phyloP scores from a whole-genome alignment of 192 early-diverging fungal genomes.

The Coemansia sp. region DNA sequence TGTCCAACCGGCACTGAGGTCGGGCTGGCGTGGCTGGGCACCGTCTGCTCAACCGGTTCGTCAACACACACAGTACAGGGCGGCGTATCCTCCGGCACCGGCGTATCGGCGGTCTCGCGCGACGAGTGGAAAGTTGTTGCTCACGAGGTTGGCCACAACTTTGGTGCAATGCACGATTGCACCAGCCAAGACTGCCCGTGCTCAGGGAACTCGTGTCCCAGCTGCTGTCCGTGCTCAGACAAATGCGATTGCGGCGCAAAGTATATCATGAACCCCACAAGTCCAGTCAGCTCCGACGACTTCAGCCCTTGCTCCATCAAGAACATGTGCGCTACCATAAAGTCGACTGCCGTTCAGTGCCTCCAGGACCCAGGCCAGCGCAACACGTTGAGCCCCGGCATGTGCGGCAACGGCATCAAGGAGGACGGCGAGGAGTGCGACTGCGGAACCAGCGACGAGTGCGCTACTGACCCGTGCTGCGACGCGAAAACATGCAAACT shows the following conservation, averaged over 20 bases:
- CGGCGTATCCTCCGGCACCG: slow-evolving; percentile 70
- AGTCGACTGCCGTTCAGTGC: slow-evolving; percentile 23
- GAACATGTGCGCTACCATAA: slow-evolving; percentile 56
- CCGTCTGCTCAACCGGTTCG: slow-evolving; percentile 63
- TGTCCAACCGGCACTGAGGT: slow-evolving; percentile 77
- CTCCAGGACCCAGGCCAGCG: slow-evolving; percentile 49
- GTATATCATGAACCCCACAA: slow-evolving; percentile 79
- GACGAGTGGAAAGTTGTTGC: slow-evolving; percentile 94
- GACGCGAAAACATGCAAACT: slow-evolving; percentile 77
- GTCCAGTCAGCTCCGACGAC: slow-evolving; percentile 59
- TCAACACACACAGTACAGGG: slow-evolving; percentile 52
- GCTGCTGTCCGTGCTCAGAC: slow-evolving; percentile 73
- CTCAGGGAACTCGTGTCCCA: slow-evolving; percentile 36
- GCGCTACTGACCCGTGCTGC: slow-evolving; percentile 81
- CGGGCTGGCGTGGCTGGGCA: slow-evolving; percentile 84
- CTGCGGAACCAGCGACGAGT: slow-evolving; percentile 70
- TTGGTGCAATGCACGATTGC: slow-evolving; percentile 91
- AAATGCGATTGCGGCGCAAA: slow-evolving; percentile 64
- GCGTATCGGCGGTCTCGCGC: slow-evolving; percentile 78
- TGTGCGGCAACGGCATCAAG: slow-evolving; percentile 94
- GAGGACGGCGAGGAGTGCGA: slow-evolving; percentile 92
- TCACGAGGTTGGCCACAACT: slow-evolving; percentile 90
- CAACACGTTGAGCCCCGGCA: slow-evolving; percentile 56
- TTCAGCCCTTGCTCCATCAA: slow-evolving; percentile 70
- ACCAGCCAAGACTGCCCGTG: slow-evolving; percentile 64